Conservation (phyloP, 192 early-diverging fungal genomes). For the Gonapodya prolifera region DNA sequence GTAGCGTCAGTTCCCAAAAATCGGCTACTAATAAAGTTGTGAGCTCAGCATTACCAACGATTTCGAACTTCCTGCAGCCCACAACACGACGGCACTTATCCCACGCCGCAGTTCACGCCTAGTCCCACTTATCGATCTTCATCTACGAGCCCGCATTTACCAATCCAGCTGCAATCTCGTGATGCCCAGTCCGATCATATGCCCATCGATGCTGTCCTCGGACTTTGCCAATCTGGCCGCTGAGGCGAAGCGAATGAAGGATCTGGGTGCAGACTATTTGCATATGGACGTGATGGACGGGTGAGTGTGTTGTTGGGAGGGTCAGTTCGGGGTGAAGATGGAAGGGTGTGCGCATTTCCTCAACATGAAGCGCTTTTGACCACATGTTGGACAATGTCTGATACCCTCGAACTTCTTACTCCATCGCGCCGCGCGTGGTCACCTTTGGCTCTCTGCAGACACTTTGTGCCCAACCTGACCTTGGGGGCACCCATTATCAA, state of each 20-base stretch:
- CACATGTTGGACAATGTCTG: background rate
- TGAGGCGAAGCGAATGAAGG: constrained; percentile 79
- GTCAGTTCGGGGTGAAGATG: constrained; percentile 1
- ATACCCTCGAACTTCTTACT: background rate
- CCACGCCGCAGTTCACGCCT: too few species aligned
- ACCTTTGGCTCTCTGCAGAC: constrained; percentile 29
- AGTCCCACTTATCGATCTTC: too few species aligned
- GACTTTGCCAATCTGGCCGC: constrained; percentile 78
- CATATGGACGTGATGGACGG: constrained; percentile 93
- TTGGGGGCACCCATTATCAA: constrained; percentile 88
- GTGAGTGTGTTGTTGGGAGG: too few species aligned
- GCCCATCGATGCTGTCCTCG: constrained; percentile 79
- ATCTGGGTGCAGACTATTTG: constrained; percentile 82
- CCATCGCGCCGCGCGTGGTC: background rate
- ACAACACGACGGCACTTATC: too few species aligned
- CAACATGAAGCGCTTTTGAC: background rate
- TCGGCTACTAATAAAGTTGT: too few species aligned
- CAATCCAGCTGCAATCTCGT: too few species aligned
- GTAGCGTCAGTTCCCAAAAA: too few species aligned
- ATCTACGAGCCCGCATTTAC: too few species aligned
- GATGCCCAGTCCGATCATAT: constrained; percentile 66
- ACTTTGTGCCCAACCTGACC: constrained; percentile 96
- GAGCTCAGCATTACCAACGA: too few species aligned
- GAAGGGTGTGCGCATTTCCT: too few species aligned
- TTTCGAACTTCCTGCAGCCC: too few species aligned